Evolutionary conservation across 2,329 filamentous ascomycete species (phyloP).

Genomic region (Sclerotiophoma versabilis): DNA sequence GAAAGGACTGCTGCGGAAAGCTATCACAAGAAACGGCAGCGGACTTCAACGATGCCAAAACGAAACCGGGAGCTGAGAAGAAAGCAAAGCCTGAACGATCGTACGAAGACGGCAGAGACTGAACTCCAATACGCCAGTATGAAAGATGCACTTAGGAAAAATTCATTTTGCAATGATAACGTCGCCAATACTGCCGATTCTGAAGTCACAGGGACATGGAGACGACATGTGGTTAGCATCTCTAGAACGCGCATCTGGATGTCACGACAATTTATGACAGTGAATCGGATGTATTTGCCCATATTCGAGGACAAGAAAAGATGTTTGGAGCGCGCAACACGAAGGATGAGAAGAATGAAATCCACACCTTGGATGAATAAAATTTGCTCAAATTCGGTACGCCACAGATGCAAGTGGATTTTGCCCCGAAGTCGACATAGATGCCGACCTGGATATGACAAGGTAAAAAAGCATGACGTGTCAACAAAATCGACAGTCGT

Average conservation of each 20-base stretch:
- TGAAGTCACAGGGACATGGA: background rate
- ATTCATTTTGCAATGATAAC: slow-evolving; percentile 9
- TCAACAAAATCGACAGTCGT: slow-evolving; percentile 8
- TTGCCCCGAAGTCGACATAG: slow-evolving; percentile 11
- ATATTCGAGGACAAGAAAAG: slow-evolving; percentile 23
- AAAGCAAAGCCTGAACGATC: background rate
- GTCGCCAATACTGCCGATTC: slow-evolving; percentile 8
- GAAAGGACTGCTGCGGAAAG: slow-evolving; percentile 6
- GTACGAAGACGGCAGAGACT: background rate
- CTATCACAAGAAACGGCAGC: slow-evolving; percentile 3
- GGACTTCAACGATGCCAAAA: background rate
- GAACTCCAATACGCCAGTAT: background rate
- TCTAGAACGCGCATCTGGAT: slow-evolving; percentile 8
- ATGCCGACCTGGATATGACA: slow-evolving; percentile 19
- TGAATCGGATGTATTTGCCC: slow-evolving; percentile 12
- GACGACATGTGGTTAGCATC: slow-evolving; percentile 9
- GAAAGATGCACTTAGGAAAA: slow-evolving; percentile 5
- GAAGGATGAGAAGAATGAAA: slow-evolving; percentile 3
- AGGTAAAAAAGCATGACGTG: slow-evolving; percentile 13
- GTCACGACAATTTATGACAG: slow-evolving; percentile 16
- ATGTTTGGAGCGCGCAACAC: slow-evolving; percentile 16
- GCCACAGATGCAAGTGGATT: slow-evolving; percentile 17
- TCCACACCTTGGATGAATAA: slow-evolving; percentile 4
- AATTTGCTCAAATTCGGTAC: slow-evolving; percentile 10
- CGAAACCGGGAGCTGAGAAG: background rate